These are phyloP conservation scores for Lunularia cruciata DNA, from an alignment of 225 moss, liverwort and hornwort genomes.

Conservation along the genomic window DNA sequence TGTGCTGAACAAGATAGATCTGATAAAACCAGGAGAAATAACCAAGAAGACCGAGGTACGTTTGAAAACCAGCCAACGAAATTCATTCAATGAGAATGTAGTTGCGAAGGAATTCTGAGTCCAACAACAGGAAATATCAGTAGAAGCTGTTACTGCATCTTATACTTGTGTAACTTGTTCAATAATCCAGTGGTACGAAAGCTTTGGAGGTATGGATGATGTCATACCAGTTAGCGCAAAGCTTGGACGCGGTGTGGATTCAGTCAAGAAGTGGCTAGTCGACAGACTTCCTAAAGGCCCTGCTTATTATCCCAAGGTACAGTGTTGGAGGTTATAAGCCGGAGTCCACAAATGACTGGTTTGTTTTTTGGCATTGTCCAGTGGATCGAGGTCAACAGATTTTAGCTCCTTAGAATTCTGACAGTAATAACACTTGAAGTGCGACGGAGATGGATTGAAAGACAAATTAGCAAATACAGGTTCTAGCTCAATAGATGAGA, in stretches of 20 bases:
- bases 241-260: constrained; percentile 69
- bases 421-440: too few species aligned
- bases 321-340: background rate
- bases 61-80: background rate
- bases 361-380: too few species aligned
- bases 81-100: background rate
- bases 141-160: background rate
- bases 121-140: too few species aligned
- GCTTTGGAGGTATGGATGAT: constrained; percentile 61
- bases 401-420: too few species aligned
- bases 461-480: too few species aligned
- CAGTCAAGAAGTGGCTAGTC: constrained; percentile 69
- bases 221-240: constrained; percentile 83
- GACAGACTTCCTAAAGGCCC: constrained; percentile 72
- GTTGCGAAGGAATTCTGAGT: background rate
- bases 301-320: constrained; percentile 83
- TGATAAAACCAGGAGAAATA: constrained; percentile 81
- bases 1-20: constrained; percentile 84
- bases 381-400: too few species aligned
- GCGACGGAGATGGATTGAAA: too few species aligned
- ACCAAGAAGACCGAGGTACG: constrained; percentile 69
- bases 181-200: constrained; percentile 89
- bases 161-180: constrained; percentile 11
- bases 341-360: too few species aligned
- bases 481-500: too few species aligned